Evolutionary conservation across 2,329 filamentous ascomycete species (phyloP).

Genomic region (Penicillium sp.): DNA sequence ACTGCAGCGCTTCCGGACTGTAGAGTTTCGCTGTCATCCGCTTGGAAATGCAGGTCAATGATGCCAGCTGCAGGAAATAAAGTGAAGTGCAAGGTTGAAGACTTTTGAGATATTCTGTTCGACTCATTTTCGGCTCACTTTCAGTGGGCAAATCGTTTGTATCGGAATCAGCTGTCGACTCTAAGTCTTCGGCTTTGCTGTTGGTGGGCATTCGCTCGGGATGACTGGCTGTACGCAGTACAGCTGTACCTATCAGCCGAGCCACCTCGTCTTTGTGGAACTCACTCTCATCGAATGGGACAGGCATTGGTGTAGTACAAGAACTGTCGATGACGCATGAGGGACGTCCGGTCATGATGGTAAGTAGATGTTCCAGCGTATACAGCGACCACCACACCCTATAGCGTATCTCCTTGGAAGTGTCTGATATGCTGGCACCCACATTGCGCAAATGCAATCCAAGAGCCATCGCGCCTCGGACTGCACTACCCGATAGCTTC

Average conservation of each 20-base stretch:
- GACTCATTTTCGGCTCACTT: conserved; percentile 23
- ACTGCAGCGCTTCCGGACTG: conserved; percentile 36
- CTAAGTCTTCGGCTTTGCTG: conserved; percentile 24
- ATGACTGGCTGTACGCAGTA: conserved; percentile 20
- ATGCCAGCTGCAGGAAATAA: conserved; percentile 43
- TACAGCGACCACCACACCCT: conserved; percentile 49
- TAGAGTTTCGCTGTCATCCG: conserved; percentile 41
- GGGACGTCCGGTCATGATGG: conserved; percentile 46
- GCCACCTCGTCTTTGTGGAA: conserved; percentile 36
- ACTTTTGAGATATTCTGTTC: conserved; percentile 37
- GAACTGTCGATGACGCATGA: conserved; percentile 43
- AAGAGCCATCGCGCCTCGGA: conserved; percentile 42
- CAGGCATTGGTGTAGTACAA: conserved; percentile 44
- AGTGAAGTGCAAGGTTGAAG: conserved; percentile 40
- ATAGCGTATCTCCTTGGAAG: conserved; percentile 45
- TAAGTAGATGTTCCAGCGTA: conserved; percentile 44
- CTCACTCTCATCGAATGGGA: conserved; percentile 43
- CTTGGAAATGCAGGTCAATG: conserved; percentile 40
- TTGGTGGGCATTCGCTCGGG: conserved; percentile 24
- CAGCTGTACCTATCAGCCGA: conserved; percentile 27
- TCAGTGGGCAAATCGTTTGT: conserved; percentile 16
- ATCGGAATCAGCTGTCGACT: conserved; percentile 21
- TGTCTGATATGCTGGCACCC: conserved; percentile 37
- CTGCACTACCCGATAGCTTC: conserved; percentile 43
- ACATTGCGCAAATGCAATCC: conserved; percentile 46